phyloP scores from a whole-genome alignment of 2,329 filamentous ascomycete species.

The Didymella pomorum region DNA sequence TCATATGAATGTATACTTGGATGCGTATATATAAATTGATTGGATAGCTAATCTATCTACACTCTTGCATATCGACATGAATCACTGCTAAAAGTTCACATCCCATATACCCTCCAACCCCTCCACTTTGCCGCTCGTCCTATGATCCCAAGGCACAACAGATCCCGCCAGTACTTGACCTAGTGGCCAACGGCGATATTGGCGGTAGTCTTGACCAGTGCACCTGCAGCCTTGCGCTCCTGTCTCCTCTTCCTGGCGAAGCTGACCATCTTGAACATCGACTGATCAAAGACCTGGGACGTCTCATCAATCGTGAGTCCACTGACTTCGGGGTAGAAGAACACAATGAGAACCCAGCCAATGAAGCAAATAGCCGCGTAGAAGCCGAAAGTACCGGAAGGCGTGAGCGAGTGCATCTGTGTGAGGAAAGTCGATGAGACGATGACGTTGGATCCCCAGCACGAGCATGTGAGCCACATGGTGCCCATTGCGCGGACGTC shows the following conservation, averaged over 20 bases:
- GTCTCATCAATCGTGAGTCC: conserved; percentile 64
- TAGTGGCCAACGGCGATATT: conserved; percentile 16
- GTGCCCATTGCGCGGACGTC: too few relatives aligned
- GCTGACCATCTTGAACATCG: conserved; percentile 43
- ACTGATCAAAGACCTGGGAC: conserved; percentile 59
- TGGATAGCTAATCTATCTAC: background rate
- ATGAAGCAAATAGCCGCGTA: too few relatives aligned
- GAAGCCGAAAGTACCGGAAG: too few relatives aligned
- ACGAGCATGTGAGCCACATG: too few relatives aligned
- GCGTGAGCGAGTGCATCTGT: too few relatives aligned
- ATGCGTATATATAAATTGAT: background rate
- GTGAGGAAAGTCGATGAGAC: too few relatives aligned
- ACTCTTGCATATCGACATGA: background rate
- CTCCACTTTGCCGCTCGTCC: background rate
- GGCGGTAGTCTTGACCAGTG: conserved; percentile 9
- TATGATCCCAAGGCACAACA: background rate
- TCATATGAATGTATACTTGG: background rate
- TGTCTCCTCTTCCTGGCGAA: conserved; percentile 54
- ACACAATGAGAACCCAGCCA: too few relatives aligned
- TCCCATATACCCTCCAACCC: background rate
- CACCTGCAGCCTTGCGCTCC: conserved; percentile 35
- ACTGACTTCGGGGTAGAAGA: too few relatives aligned
- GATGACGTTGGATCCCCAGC: too few relatives aligned
- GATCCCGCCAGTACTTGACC: background rate
- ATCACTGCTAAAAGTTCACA: background rate